phyloP scores from a whole-genome alignment of 176 grass and related monocot genomes.

The Themeda triandra region DNA sequence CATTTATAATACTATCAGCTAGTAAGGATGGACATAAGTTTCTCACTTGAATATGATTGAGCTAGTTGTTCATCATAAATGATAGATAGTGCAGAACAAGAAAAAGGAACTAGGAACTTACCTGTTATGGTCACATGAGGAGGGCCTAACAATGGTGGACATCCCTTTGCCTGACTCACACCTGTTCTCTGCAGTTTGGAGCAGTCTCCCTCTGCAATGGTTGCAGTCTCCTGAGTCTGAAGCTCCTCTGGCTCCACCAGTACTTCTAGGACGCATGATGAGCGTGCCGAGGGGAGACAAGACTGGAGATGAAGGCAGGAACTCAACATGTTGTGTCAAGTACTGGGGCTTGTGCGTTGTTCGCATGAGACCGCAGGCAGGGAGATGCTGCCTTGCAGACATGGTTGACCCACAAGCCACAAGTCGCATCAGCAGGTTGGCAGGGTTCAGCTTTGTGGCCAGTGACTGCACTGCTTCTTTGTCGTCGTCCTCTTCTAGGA shows the following conservation, averaged over 20 bases:
- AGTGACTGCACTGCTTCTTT: constrained; percentile 26
- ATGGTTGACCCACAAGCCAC: constrained; percentile 53
- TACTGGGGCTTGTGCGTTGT: constrained; percentile 36
- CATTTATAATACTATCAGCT: background rate
- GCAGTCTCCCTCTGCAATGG: constrained; percentile 27
- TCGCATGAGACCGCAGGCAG: constrained; percentile 44
- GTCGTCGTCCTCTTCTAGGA: constrained; percentile 32
- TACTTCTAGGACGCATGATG: constrained; percentile 18
- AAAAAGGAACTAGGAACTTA: constrained; percentile 12
- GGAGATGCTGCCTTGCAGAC: constrained; percentile 51
- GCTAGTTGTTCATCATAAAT: background rate
- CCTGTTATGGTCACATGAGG: constrained; percentile 36
- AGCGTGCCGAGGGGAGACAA: constrained; percentile 38
- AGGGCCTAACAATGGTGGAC: background rate
- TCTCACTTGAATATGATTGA: background rate
- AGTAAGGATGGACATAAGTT: background rate
- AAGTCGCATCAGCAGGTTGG: constrained; percentile 67
- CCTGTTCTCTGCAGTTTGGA: constrained; percentile 22
- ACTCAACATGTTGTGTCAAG: constrained; percentile 33
- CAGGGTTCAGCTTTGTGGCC: constrained; percentile 50
- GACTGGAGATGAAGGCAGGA: constrained; percentile 42
- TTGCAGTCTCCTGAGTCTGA: constrained; percentile 29
- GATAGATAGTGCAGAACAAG: background rate
- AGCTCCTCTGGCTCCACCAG: background rate
- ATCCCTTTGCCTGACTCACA: constrained; percentile 16